Base-by-base conservation (phyloP, 352 stramenopile genomes). In the Globisporangium alternatum region DNA sequence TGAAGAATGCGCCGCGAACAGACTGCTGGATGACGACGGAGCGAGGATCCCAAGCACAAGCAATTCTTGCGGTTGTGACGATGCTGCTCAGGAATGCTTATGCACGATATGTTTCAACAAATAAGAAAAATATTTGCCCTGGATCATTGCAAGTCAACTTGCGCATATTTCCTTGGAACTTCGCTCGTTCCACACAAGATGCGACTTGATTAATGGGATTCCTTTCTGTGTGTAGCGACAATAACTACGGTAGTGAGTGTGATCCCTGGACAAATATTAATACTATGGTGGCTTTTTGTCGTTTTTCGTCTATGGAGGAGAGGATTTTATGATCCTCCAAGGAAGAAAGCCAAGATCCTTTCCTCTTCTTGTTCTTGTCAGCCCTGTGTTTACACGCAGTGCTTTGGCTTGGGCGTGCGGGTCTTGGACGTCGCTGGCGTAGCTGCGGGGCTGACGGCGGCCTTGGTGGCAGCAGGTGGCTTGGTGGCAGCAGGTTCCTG, bases 311-410 rank as follows among this genome's bases (percentile, higher is more conserved):
- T 57, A 52, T 30, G 33, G 31, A 22, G 22, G 21, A 13, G 15
- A 33, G 37, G n/a, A 31, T 31, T 10, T 13, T n/a, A 7, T 45
- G 3, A n/a, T 5, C 39, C 39, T 45, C 15, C 39, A 45, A 45
- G 39, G 39, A 45, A 45, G 39, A 45, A 45, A n/a, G 1, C 39
- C 13, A 45, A 45, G n/a, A 45, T n/a, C 13, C 39, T 45, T 45
- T 9, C 28, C 51, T 39, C 25, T 31, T 28, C 9, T 22, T 53
- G 2, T 53, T 15, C 25, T 28, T 31, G 15, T 39, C 49, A 4
- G 28, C 19, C 39, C 19, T 33, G 13, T 30, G 35, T 39, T 69
- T 71, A 74, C 41, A 71, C 68, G 51, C 69, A 75, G 47, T 67
- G 51, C 56, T 62, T 71, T 45, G 60, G 35, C 33, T 69, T 70